Evolutionary conservation across 768 basidiomycete genomes (phyloP).

Genomic region (Chalciporus chontae): DNA sequence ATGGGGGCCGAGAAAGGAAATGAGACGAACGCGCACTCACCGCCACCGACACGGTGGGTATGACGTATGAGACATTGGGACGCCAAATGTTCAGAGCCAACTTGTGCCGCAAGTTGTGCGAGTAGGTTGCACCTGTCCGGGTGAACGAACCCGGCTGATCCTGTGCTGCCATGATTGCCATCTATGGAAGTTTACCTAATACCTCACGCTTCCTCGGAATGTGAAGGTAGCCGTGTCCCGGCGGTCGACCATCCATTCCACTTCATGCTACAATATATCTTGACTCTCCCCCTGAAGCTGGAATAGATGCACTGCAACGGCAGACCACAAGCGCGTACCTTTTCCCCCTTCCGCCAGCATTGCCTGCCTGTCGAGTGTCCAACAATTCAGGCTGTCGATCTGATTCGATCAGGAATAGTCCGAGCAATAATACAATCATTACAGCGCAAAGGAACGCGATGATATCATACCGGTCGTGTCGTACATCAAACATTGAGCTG

Average conservation of each 20-base stretch:
- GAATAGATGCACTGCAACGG: constrained; percentile 21
- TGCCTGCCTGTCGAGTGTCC: constrained; percentile 9
- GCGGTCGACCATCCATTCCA: constrained; percentile 3
- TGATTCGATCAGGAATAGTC: background rate
- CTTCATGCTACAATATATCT: constrained; percentile 5
- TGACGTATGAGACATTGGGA: constrained; percentile 24
- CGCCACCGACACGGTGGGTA: constrained; percentile 27
- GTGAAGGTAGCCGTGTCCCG: constrained; percentile 20
- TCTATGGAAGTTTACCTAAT: constrained; percentile 1
- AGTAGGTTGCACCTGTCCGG: constrained; percentile 16
- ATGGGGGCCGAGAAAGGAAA: constrained; percentile 31
- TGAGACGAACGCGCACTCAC: constrained; percentile 22
- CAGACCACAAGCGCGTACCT: constrained; percentile 16
- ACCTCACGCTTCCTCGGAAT: constrained; percentile 1
- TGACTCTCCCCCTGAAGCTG: constrained; percentile 6
- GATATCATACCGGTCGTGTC: background rate
- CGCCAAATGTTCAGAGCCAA: constrained; percentile 2
- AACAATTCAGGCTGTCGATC: background rate
- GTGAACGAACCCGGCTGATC: constrained; percentile 12
- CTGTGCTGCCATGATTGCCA: constrained; percentile 19
- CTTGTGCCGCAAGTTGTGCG: constrained; percentile 1
- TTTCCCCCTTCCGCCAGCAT: constrained; percentile 11
- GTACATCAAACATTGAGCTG: background rate
- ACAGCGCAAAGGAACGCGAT: constrained; percentile 1
- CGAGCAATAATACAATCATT: background rate